Evolutionary conservation across 2,329 filamentous ascomycete genomes (phyloP), one percentile per base, ranked within the genome.

Genomic region (Cordyceps militaris): DNA sequence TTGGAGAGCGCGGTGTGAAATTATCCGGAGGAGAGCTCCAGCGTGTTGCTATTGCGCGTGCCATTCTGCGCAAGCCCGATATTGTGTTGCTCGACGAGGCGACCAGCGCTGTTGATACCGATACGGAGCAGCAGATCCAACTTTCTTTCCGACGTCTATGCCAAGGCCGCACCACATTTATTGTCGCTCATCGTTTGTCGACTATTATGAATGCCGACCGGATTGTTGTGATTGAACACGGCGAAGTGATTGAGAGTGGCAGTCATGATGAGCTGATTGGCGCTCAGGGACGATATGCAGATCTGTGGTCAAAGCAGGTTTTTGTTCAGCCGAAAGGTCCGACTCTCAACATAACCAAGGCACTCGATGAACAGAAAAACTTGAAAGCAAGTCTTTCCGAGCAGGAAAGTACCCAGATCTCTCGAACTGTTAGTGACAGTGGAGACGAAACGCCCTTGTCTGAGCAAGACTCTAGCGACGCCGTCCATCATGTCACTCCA

Each of bases 41-140:
- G 64, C 80, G 85, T 48, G 78, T 87, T 28, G 84, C 85, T 5
- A 87, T 87, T 66, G 85, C 85, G 8, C 82, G 88, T 26, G 87
- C 88, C 1, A 80, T 93, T 49, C 74, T 92, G 62, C 89, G 89
- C 70, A 80, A 82, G 59, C 88, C 89, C 0, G 84, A 89, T 57
- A 85, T 92, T 60, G 83, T 93, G 10, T 78, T 93, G 40, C 78
- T 93, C 1, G 89, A 93, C 62, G 89, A 92, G 69, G 86, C 89
- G 1, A 91, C 90, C 4, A 90, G 87, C 38, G 85, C 88, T 7
- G 85, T 93, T 59, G 85, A 90, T 60, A 86, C 85, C 0, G 82
- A 85, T 34, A 87, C 84, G 1, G 85, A 88, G 68, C 81, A 83
- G 57, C 81, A 83, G 62, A 87, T 87, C 47, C 85, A 87, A 63